These are phyloP conservation scores for Nicotiana noctiflora DNA, from an alignment of 257 asterid species.

Conservation along the genomic window DNA sequence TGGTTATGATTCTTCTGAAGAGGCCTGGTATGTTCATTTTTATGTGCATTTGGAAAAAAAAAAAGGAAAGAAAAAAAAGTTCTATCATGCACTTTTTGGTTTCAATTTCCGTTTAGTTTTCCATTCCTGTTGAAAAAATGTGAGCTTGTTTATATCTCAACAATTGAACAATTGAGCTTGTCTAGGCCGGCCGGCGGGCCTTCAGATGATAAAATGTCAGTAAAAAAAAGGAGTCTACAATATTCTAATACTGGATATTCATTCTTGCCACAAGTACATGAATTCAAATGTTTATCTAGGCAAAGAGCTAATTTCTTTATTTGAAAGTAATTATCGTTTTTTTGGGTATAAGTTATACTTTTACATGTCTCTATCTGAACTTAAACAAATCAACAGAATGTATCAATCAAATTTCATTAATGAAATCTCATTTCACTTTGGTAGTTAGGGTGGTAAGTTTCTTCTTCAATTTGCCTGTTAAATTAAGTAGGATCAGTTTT, in stretches of 20 bases:
- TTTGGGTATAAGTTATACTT: background rate
- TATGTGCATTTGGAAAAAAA: background rate
- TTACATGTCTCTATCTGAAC: background rate
- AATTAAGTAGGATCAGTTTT: background rate
- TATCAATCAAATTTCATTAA: background rate
- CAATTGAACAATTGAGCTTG: no score
- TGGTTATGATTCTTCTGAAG: slow-evolving; percentile 56
- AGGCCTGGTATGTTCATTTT: slow-evolving; percentile 45
- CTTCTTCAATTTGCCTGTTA: background rate
- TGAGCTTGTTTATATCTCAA: background rate
- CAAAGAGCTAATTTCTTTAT: background rate
- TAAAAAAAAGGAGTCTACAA: background rate
- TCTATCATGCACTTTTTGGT: background rate
- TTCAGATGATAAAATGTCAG: background rate
- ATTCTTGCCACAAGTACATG: background rate
- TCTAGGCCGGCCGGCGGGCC: background rate
- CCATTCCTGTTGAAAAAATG: no score
- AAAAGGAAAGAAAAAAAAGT: no score
- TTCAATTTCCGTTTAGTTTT: background rate
- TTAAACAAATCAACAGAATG: background rate
- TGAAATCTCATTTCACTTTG: background rate
- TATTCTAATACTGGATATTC: background rate
- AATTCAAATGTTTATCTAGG: background rate
- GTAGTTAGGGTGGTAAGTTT: background rate
- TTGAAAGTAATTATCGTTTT: background rate